phyloP scores from a whole-genome alignment of 768 basidiomycete species.

The Boletus reticulatus region DNA sequence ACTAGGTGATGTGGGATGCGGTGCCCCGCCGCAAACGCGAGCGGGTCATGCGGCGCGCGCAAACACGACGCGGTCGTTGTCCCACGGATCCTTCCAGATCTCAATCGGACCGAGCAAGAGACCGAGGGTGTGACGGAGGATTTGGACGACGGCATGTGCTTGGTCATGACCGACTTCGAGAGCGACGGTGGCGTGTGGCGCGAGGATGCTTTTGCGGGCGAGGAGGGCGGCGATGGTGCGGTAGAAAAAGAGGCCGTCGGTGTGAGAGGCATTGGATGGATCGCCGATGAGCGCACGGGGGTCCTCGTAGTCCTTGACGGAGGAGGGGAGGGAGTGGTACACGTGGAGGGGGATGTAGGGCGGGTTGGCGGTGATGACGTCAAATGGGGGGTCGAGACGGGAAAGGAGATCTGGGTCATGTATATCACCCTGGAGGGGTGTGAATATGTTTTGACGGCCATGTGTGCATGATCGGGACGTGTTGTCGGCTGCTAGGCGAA shows the following conservation, averaged over 20 bases:
- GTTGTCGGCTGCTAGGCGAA: conserved; percentile 49
- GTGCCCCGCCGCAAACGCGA: neutral
- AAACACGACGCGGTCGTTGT: conserved; percentile 68
- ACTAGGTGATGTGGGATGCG: conserved; percentile 15
- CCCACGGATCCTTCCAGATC: conserved; percentile 83
- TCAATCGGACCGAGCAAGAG: conserved; percentile 43
- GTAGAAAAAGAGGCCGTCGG: conserved; percentile 67
- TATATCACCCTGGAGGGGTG: conserved; percentile 47
- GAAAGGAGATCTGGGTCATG: conserved; percentile 22
- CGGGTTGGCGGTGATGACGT: conserved; percentile 82
- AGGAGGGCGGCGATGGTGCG: conserved; percentile 65
- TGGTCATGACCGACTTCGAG: conserved; percentile 82
- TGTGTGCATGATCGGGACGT: conserved; percentile 16
- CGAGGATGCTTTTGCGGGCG: conserved; percentile 49
- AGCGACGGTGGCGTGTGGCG: conserved; percentile 54
- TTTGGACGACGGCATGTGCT: conserved; percentile 55
- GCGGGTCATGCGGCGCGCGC: conserved; percentile 39
- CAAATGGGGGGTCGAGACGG: conserved; percentile 51
- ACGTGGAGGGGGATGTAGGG: conserved; percentile 77
- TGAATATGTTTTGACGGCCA: conserved; percentile 28
- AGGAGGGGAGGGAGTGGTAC: conserved; percentile 59
- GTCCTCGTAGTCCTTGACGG: conserved; percentile 81
- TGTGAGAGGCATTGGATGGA: conserved; percentile 35
- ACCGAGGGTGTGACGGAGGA: conserved; percentile 50
- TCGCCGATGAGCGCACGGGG: conserved; percentile 79